These are phyloP conservation scores for Rhipidocladum racemiflorum DNA, from an alignment of 176 grass and related monocot genomes.

Conservation along the genomic window DNA sequence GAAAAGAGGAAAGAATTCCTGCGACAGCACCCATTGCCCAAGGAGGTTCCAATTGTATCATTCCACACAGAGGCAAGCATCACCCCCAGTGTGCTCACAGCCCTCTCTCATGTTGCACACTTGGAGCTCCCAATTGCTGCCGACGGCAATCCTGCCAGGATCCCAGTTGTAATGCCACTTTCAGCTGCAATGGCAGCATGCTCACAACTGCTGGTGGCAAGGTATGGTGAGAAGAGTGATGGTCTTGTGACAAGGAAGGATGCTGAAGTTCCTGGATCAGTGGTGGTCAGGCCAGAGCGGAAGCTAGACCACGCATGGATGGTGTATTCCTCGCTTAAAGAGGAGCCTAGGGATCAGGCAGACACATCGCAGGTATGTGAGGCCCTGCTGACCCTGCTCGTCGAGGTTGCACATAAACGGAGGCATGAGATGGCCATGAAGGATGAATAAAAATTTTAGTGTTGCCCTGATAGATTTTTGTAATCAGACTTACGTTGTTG, in stretches of 20 bases:
- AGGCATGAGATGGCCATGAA: slow-evolving; percentile 70
- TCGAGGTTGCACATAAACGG: slow-evolving; percentile 72
- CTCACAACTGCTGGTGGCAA: slow-evolving; percentile 63
- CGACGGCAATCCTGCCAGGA: slow-evolving; percentile 49
- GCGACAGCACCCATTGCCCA: slow-evolving; percentile 49
- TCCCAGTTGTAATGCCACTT: slow-evolving; percentile 79
- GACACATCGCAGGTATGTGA: slow-evolving; percentile 84
- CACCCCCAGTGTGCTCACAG: slow-evolving; percentile 59
- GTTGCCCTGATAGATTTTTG: slow-evolving; percentile 4
- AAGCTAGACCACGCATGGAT: slow-evolving; percentile 95
- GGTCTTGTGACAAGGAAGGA: slow-evolving; percentile 77
- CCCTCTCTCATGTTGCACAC: slow-evolving; percentile 83
- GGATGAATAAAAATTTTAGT: slow-evolving; percentile 59
- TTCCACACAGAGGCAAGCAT: slow-evolving; percentile 93
- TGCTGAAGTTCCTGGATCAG: slow-evolving; percentile 75
- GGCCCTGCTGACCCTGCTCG: slow-evolving; percentile 73
- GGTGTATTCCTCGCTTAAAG: slow-evolving; percentile 75
- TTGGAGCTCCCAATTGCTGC: slow-evolving; percentile 67
- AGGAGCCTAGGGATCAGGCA: slow-evolving; percentile 55
- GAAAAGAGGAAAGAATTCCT: slow-evolving; percentile 76
- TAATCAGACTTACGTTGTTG: not conserved
- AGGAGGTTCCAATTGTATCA: slow-evolving; percentile 60
- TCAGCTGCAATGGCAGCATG: slow-evolving; percentile 84
- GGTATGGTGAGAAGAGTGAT: slow-evolving; percentile 89
- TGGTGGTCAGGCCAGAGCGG: slow-evolving; percentile 53